phyloP scores from a whole-genome alignment of 139 green algal species.

The Chlorella sp. region DNA sequence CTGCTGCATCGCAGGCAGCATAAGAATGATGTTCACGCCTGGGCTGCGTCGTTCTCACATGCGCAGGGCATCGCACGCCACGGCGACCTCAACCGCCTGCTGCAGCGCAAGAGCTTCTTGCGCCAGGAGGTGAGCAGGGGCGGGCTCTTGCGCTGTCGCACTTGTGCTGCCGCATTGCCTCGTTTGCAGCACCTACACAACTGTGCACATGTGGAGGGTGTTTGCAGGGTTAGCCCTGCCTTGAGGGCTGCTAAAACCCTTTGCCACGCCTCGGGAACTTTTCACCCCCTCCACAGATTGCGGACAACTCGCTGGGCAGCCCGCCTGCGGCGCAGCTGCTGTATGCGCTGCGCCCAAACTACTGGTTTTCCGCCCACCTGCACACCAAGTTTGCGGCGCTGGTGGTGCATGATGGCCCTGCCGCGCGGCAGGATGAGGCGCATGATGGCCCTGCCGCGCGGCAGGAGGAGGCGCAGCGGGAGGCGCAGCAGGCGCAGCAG shows the following conservation, averaged over 20 bases:
- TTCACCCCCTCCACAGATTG: constrained; percentile 52
- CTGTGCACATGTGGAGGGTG: too few species aligned
- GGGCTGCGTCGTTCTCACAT: too few species aligned
- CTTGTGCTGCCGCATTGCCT: too few species aligned
- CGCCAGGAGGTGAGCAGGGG: constrained; percentile 67
- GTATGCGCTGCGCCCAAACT: constrained; percentile 76
- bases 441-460: constrained; percentile 55
- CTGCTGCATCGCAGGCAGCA: too few species aligned
- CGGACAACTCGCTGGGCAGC: constrained; percentile 74
- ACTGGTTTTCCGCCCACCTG: constrained; percentile 97
- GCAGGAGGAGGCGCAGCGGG: constrained; percentile 20
- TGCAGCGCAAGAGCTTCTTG: constrained; percentile 90
- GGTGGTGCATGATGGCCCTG: constrained; percentile 66
- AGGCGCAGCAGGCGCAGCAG: constrained; percentile 17
- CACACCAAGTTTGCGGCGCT: constrained; percentile 96
- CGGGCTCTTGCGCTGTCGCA: too few species aligned
- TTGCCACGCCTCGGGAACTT: too few species aligned
- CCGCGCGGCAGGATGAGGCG: too few species aligned
- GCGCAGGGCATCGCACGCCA: constrained; percentile 76
- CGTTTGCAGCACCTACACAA: too few species aligned
- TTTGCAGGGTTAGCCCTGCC: too few species aligned
- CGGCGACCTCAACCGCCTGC: constrained; percentile 82
- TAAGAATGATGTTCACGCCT: too few species aligned
- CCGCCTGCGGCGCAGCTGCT: constrained; percentile 77
- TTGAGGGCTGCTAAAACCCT: too few species aligned